Conservation (phyloP, 1,284 basidiomycete species). For the Hortiboletus rubellus region DNA sequence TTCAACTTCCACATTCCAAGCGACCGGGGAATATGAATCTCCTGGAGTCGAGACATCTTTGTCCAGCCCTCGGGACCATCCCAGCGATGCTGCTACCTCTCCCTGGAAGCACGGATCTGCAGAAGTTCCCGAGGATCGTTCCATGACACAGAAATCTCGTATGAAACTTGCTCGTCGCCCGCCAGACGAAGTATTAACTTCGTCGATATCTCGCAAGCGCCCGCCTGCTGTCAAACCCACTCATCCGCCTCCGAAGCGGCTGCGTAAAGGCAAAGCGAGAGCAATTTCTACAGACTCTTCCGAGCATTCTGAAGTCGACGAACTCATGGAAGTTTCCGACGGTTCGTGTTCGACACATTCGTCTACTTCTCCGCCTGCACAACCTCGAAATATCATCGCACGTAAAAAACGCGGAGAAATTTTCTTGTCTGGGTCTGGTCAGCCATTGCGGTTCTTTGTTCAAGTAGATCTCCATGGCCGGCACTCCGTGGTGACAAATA, state of each 20-base stretch:
- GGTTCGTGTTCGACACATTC: constrained; percentile 11
- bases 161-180: constrained; percentile 1
- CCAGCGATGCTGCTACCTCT: constrained; percentile 3
- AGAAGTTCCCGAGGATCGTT: constrained; percentile 14
- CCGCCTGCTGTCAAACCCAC: constrained; percentile 18
- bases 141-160: constrained; percentile 5
- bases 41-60: not conserved
- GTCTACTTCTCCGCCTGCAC: constrained; percentile 16
- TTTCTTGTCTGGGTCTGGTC: constrained; percentile 34
- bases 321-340: constrained; percentile 10
- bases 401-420: constrained; percentile 28
- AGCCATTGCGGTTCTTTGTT: constrained; percentile 52
- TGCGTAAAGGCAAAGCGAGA: constrained; percentile 33
- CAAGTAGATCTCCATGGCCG: constrained; percentile 56
- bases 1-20: constrained; percentile 8
- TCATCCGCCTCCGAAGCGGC: constrained; percentile 23
- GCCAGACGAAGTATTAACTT: constrained; percentile 7
- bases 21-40: not conserved
- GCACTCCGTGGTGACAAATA: constrained; percentile 44
- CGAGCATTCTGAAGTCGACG: constrained; percentile 20
- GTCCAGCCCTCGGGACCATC: constrained; percentile 5
- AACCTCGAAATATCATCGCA: constrained; percentile 16
- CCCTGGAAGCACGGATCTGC: constrained; percentile 8
- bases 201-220: constrained; percentile 26
- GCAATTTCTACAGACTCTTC: constrained; percentile 20